phyloP scores from a whole-genome alignment of 2,329 filamentous ascomycete species.

The Podosphaera aphanis region DNA sequence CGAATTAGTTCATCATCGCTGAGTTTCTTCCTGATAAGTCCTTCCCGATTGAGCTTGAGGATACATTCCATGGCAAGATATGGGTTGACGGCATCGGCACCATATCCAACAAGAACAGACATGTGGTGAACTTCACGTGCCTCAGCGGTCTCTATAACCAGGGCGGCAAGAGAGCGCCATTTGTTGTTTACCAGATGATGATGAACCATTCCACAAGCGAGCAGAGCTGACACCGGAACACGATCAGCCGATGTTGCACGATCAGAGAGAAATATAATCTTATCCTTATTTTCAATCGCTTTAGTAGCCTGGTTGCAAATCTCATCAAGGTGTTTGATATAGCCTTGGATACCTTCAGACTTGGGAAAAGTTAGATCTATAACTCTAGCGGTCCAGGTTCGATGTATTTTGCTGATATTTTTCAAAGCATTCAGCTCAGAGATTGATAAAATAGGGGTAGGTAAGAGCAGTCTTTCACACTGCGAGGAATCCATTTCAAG shows the following conservation, averaged over 20 bases:
- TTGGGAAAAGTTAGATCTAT: slow-evolving; percentile 92
- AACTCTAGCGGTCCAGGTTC: slow-evolving; percentile 65
- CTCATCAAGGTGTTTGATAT: slow-evolving; percentile 63
- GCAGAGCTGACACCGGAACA: slow-evolving; percentile 61
- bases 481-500: slow-evolving; percentile 82
- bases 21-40: slow-evolving; percentile 75
- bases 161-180: slow-evolving; percentile 70
- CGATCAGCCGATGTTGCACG: slow-evolving; percentile 63
- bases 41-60: slow-evolving; percentile 84
- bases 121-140: slow-evolving; percentile 96
- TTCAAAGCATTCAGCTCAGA: slow-evolving; percentile 75
- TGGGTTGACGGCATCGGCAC: slow-evolving; percentile 81
- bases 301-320: slow-evolving; percentile 72
- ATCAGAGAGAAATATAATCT: slow-evolving; percentile 74
- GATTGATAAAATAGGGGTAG: slow-evolving; percentile 71
- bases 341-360: slow-evolving; percentile 57
- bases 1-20: slow-evolving; percentile 61
- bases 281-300: slow-evolving; percentile 62
- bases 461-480: slow-evolving; percentile 63
- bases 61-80: slow-evolving; percentile 94
- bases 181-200: slow-evolving; percentile 90
- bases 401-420: slow-evolving; percentile 48
- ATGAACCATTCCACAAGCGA: slow-evolving; percentile 83
- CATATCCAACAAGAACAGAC: slow-evolving; percentile 92
- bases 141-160: slow-evolving; percentile 81